phyloP scores from a whole-genome alignment of 352 stramenopile species.

The Phytophthora gonapodyides region DNA sequence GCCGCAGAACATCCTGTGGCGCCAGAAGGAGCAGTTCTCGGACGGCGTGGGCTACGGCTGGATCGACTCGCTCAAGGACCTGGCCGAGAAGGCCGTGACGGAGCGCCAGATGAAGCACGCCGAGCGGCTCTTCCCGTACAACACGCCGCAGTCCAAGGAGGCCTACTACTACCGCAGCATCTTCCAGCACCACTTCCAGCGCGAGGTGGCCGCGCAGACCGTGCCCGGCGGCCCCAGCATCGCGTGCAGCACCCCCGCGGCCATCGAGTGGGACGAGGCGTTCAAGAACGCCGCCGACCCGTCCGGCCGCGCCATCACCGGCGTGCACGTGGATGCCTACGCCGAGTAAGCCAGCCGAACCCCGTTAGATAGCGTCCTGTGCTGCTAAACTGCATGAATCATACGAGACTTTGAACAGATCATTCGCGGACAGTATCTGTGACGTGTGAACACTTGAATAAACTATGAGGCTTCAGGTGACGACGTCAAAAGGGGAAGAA shows the following conservation, averaged over 20 bases:
- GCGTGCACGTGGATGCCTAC: slow-evolving; percentile 97
- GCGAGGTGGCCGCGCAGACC: slow-evolving; percentile 95
- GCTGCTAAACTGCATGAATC: slow-evolving; percentile 19
- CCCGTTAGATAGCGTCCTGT: slow-evolving; percentile 22
- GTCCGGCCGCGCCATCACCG: slow-evolving; percentile 93
- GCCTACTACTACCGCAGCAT: slow-evolving; percentile 96
- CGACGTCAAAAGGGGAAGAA: slow-evolving; percentile 3
- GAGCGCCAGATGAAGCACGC: slow-evolving; percentile 96
- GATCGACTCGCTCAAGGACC: slow-evolving; percentile 97
- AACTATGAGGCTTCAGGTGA: no score
- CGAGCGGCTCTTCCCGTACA: slow-evolving; percentile 96
- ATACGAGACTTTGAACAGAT: slow-evolving; percentile 22
- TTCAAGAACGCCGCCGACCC: slow-evolving; percentile 96
- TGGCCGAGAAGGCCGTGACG: slow-evolving; percentile 94
- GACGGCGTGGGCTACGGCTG: slow-evolving; percentile 99
- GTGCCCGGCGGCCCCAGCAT: slow-evolving; percentile 98
- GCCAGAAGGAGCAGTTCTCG: slow-evolving; percentile 99
- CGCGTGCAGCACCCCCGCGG: slow-evolving; percentile 97
- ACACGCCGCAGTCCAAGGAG: slow-evolving; percentile 99
- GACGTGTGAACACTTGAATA: no score
- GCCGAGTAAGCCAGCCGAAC: slow-evolving; percentile 28
- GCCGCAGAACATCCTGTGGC: slow-evolving; percentile 97
- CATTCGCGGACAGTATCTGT: background rate
- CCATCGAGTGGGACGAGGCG: slow-evolving; percentile 97
- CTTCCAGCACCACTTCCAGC: slow-evolving; percentile 98